Evolutionary conservation across 371 early-diverging fungal genomes (phyloP).

Genomic region (Mortierella sp.): DNA sequence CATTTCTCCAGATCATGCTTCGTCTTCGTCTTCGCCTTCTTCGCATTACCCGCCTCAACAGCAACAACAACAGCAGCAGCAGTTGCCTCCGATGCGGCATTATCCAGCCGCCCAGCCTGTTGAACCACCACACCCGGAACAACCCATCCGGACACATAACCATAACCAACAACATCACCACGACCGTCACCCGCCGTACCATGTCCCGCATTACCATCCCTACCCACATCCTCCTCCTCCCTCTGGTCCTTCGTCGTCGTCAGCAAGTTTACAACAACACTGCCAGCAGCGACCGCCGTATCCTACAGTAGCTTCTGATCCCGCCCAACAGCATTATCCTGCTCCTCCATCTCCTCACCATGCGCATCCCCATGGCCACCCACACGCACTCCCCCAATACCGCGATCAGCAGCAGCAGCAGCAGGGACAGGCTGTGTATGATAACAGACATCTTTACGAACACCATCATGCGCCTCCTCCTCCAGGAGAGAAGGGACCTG

Average conservation of each 20-base stretch:
- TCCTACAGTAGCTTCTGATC: not conserved
- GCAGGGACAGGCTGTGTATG: not conserved
- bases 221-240: not conserved
- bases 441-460: conserved; percentile 12
- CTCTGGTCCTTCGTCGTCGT: not conserved
- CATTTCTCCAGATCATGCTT: not conserved
- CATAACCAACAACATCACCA: not conserved
- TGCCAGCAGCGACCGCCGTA: not conserved
- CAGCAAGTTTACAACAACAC: not conserved
- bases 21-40: not conserved
- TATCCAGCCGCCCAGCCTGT: not conserved
- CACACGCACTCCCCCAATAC: not conserved
- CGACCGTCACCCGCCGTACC: not conserved
- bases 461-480: not conserved
- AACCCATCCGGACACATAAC: not conserved
- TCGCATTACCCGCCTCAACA: not conserved
- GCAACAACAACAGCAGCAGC: not conserved
- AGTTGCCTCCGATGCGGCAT: not conserved
- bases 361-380: not conserved
- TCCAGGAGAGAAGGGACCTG: not conserved
- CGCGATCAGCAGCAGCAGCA: conserved; percentile 6
- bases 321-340: not conserved
- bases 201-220: conserved; percentile 8
- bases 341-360: conserved; percentile 10
- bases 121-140: conserved; percentile 2